Conservation (phyloP, 1,284 basidiomycete species). For the Tremellales sp. region DNA sequence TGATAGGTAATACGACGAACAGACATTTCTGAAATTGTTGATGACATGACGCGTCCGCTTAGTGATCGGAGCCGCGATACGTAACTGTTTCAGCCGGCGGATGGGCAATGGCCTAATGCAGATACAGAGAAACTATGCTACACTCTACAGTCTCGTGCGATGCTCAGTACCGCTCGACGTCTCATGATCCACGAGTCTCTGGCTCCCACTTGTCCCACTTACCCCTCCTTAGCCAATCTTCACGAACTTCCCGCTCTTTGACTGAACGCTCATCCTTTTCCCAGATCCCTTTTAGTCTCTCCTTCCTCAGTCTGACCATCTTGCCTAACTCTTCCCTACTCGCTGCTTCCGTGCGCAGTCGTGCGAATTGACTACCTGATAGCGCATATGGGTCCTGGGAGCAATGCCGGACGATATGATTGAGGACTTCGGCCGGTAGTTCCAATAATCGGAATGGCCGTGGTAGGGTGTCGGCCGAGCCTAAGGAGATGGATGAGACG, state of each 20-base stretch:
- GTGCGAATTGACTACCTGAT: conserved; percentile 31
- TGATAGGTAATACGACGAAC: no score
- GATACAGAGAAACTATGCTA: no score
- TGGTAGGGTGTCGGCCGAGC: background rate
- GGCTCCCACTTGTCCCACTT: conserved; percentile 41
- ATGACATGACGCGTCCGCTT: no score
- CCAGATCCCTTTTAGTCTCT: conserved; percentile 8
- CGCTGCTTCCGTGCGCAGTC: conserved; percentile 24
- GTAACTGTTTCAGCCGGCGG: no score
- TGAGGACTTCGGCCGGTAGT: conserved; percentile 35
- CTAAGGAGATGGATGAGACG: conserved; percentile 3
- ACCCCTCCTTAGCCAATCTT: conserved; percentile 30
- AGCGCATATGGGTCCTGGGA: conserved; percentile 32
- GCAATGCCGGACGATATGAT: conserved; percentile 31
- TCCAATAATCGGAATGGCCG: conserved; percentile 19
- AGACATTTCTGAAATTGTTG: background rate
- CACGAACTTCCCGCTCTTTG: conserved; percentile 13
- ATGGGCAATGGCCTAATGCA: no score
- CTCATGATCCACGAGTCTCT: no score
- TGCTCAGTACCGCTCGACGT: background rate
- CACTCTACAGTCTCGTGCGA: no score
- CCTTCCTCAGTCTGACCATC: conserved; percentile 8
- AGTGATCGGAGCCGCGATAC: no score
- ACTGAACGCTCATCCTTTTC: background rate
- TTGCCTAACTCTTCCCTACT: conserved; percentile 17